These are phyloP conservation scores for Chenopodium album DNA, from an alignment of 148 eudicot genomes.

Conservation along the genomic window DNA sequence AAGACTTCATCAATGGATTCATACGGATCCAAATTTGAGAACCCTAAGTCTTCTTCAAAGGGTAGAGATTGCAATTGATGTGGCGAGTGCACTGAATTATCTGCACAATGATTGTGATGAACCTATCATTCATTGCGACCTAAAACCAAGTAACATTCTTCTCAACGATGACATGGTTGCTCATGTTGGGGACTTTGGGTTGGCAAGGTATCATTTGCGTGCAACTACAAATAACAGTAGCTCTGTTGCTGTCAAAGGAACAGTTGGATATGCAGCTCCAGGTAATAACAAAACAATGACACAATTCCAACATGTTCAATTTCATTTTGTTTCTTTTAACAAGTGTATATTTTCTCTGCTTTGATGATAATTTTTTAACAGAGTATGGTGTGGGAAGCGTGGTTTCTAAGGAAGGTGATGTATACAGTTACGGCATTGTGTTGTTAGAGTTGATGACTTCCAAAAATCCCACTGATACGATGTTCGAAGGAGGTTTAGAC, in stretches of 20 bases:
- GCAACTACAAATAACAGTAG: background rate
- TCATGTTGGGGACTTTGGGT: slow-evolving; percentile 30
- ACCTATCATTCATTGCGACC: slow-evolving; percentile 30
- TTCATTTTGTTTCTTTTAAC: background rate
- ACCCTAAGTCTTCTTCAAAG: slow-evolving; percentile 22
- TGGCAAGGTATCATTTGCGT: slow-evolving; percentile 16
- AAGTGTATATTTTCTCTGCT: too few species aligned
- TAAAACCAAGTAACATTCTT: slow-evolving; percentile 33
- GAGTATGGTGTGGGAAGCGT: slow-evolving; percentile 4
- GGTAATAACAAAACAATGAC: background rate
- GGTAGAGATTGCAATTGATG: slow-evolving; percentile 27
- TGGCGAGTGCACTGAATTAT: slow-evolving; percentile 27
- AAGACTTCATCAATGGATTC: slow-evolving; percentile 30
- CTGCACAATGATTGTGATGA: slow-evolving; percentile 26
- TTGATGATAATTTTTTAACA: background rate
- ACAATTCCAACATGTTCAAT: too few species aligned
- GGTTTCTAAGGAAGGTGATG: slow-evolving; percentile 3
- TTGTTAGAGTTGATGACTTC: slow-evolving; percentile 11
- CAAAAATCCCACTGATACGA: background rate
- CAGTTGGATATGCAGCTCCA: slow-evolving; percentile 32
- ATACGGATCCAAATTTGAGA: background rate
- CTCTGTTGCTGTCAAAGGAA: slow-evolving; percentile 27
- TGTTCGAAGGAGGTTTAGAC: background rate
- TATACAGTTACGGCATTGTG: background rate
- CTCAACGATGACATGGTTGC: slow-evolving; percentile 21